Conservation (phyloP, 257 asterid species). For the Ajuga chamaepitys region DNA sequence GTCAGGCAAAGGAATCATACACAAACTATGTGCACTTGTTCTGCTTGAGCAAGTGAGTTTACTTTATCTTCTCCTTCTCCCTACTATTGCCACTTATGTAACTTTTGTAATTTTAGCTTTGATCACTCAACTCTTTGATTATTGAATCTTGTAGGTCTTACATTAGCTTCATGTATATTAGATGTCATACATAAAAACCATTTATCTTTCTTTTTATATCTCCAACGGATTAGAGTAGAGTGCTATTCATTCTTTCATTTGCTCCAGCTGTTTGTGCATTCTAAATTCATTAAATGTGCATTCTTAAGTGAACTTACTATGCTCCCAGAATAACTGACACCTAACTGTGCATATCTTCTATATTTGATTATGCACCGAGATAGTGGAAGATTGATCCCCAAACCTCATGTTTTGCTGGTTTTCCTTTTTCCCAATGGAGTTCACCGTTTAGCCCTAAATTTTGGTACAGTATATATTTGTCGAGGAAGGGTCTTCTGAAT, state of each 20-base stretch:
- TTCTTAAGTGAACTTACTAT: background rate
- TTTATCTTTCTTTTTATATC: background rate
- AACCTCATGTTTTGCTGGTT: background rate
- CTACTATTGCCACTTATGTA: conserved; percentile 8
- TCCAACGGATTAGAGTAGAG: background rate
- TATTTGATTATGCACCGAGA: background rate
- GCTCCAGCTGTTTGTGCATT: conserved; percentile 7
- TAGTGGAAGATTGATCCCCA: background rate
- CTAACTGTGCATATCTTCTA: background rate
- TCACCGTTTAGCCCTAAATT: background rate
- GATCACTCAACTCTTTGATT: background rate
- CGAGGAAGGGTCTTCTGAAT: background rate
- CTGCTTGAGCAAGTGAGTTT: conserved; percentile 80
- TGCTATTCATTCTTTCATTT: background rate
- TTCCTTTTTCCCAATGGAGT: background rate
- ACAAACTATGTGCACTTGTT: conserved; percentile 70
- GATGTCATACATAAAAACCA: background rate
- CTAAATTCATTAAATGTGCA: background rate
- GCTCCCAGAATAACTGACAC: background rate
- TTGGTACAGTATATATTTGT: background rate
- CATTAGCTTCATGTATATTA: conserved; percentile 1
- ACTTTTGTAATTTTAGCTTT: conserved; percentile 9
- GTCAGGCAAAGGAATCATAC: conserved; percentile 82
- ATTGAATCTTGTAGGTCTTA: background rate
- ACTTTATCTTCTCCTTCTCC: conserved; percentile 7